A percentile compares a stretch with the other conserved stretches of the same genome.
These are phyloP conservation scores for Didymella keratinophila DNA, from an alignment of 2,329 filamentous ascomycete species.

Conservation along the genomic window DNA sequence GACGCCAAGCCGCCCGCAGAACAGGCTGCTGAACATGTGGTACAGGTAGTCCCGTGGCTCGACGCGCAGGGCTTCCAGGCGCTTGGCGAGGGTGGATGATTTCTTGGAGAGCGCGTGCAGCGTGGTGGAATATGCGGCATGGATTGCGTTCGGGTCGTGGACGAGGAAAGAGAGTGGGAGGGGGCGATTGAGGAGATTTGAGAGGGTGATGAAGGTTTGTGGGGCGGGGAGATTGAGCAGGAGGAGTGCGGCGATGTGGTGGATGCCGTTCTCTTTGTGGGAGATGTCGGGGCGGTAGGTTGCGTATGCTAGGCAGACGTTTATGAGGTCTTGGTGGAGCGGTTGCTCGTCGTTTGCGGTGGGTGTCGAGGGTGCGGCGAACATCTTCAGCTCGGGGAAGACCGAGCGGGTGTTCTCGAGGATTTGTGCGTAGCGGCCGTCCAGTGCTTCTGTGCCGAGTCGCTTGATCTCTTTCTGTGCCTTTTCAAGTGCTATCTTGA, in stretches of 20 bases:
- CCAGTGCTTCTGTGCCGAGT: conserved; percentile 60
- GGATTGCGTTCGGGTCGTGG: conserved; percentile 71
- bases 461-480: conserved; percentile 64
- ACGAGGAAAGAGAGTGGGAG: conserved; percentile 79
- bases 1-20: conserved; percentile 67
- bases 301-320: conserved; percentile 79
- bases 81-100: conserved; percentile 68
- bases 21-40: conserved; percentile 69
- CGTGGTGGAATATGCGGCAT: conserved; percentile 73
- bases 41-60: conserved; percentile 62
- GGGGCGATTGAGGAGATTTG: conserved; percentile 79
- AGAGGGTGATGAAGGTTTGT: conserved; percentile 73
- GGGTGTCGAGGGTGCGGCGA: conserved; percentile 57
- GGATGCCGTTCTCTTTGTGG: conserved; percentile 69
- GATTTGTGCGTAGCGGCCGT: conserved; percentile 39
- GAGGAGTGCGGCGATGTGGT: conserved; percentile 76
- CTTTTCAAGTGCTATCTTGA: conserved; percentile 72
- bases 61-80: conserved; percentile 60
- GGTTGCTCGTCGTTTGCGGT: conserved; percentile 61
- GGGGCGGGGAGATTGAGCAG: conserved; percentile 74
- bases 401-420: conserved; percentile 68
- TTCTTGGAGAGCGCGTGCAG: conserved; percentile 72
- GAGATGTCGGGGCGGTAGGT: conserved; percentile 86
- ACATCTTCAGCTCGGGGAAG: conserved; percentile 77
- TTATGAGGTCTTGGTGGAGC: conserved; percentile 71